These are phyloP conservation scores for Aspergillus phoenicis DNA, from an alignment of 2,329 filamentous ascomycete genomes.

Conservation along the genomic window DNA sequence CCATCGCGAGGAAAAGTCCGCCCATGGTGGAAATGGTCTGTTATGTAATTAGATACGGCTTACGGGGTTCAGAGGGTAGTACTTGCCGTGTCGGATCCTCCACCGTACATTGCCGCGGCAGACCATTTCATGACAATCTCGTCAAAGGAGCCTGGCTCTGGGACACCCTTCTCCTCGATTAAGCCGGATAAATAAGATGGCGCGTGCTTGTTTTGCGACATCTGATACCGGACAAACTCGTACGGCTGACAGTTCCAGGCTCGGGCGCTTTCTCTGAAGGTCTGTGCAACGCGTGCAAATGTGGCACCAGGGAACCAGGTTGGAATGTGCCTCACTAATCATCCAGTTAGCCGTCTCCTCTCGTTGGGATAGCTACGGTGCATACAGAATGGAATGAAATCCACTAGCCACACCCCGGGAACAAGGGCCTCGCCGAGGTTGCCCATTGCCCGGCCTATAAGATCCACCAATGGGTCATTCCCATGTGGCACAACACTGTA, in stretches of 20 bases:
- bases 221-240: constrained; percentile 22
- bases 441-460: constrained; percentile 44
- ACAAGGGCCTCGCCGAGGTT: constrained; percentile 36
- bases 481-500: constrained; percentile 47
- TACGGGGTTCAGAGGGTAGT: not conserved
- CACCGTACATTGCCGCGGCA: constrained; percentile 46
- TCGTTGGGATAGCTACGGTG: not conserved
- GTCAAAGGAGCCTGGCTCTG: constrained; percentile 23
- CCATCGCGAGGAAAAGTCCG: constrained; percentile 10
- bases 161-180: constrained; percentile 12
- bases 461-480: constrained; percentile 48
- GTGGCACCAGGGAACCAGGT: constrained; percentile 11
- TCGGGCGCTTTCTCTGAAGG: constrained; percentile 27
- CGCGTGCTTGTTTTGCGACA: constrained; percentile 10
- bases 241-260: constrained; percentile 46
- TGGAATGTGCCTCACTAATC: constrained; percentile 14
- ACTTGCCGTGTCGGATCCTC: constrained; percentile 46
- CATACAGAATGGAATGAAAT: constrained; percentile 16
- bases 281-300: not conserved
- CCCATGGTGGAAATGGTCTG: not conserved
- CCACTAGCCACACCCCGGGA: constrained; percentile 18
- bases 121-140: constrained; percentile 47
- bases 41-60: not conserved
- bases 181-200: constrained; percentile 25
- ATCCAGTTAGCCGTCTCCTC: not conserved